Conservation (phyloP, 2,329 filamentous ascomycete species). For the Sarocladium kiliense region DNA sequence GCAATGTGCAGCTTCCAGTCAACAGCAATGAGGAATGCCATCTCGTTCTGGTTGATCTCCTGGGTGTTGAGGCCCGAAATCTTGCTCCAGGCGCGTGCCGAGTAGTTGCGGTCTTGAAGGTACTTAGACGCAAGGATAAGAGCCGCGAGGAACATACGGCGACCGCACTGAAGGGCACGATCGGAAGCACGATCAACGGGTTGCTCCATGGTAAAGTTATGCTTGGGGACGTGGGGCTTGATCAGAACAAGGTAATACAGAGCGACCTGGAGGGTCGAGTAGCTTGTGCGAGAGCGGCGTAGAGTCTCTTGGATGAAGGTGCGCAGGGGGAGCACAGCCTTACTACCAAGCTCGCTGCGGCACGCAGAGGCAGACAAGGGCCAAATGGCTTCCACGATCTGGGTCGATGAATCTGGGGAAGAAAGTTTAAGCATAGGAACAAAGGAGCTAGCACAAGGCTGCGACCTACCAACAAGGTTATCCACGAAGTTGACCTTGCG, state of each 20-base stretch:
- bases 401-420: conserved; percentile 81
- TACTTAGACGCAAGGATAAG: conserved; percentile 97
- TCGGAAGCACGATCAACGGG: conserved; percentile 64
- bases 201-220: conserved; percentile 85
- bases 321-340: conserved; percentile 79
- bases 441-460: conserved; percentile 13
- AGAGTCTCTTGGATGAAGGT: conserved; percentile 98
- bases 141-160: conserved; percentile 94
- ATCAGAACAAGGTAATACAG: conserved; percentile 95
- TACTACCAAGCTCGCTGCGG: conserved; percentile 65
- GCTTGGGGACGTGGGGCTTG: conserved; percentile 78
- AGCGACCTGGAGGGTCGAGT: conserved; percentile 94
- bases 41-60: conserved; percentile 97
- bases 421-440: conserved; percentile 27
- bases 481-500: conserved; percentile 95
- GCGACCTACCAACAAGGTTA: conserved; percentile 88
- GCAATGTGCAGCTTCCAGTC: conserved; percentile 94
- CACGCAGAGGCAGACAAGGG: conserved; percentile 79
- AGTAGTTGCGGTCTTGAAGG: conserved; percentile 96
- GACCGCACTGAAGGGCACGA: conserved; percentile 86
- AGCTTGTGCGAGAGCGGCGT: conserved; percentile 89
- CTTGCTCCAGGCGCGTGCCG: conserved; percentile 96
- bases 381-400: conserved; percentile 98
- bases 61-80: conserved; percentile 91
- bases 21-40: conserved; percentile 82